Base-by-base conservation (phyloP, 2,329 filamentous ascomycete species). In the Balansia obtecta region DNA sequence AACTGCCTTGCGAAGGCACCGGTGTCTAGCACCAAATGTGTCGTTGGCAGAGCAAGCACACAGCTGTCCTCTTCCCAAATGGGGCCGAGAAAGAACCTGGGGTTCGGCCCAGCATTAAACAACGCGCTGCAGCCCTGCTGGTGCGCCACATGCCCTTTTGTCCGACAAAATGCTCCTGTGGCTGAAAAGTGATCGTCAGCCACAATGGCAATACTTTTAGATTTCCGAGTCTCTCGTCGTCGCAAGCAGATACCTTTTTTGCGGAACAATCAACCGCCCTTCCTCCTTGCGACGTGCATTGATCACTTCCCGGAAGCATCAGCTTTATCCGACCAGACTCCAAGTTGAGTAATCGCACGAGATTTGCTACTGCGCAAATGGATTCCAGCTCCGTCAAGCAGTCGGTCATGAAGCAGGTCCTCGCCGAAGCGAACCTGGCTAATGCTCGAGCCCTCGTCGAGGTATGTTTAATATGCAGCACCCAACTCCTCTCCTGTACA, bases 401-500 rank as follows among this genome's bases (percentile, higher is more conserved):
- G 68, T 74, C 71, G 64, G 76, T 87, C 52, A 78, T 85, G 63
- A 74, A 78, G 67, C 79, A 85, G 65, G 71, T 86, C 56, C 75
- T 77, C 63, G 66, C 75, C 55, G 80, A 86, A 67, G 72, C 79
- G 54, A 82, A 80, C 65, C 71, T 86, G 58, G 74, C 71, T 60
- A 89, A 89, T 60, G 84, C 83, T 44, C 77, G 80, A 55, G 72
- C 75, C 57, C 72, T 90, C 59, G 86, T 90, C 60, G 77, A 84
- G 68, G 85, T 86, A 58, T 45, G 56, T 39, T 42, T n/a, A 16
- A 42, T 32, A 49, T 46, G 34, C 27, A 8, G 30, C 45, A 46
- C 39, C n/a, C 46, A 22, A 30, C 20, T 7, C 22, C 7, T 39
- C 20, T 7, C 22, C 7, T 27, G 27, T 7, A 4, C 2, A 22